Evolutionary conservation across 1,284 basidiomycete genomes (phyloP).

Genomic region (Rhodotorula sp.): DNA sequence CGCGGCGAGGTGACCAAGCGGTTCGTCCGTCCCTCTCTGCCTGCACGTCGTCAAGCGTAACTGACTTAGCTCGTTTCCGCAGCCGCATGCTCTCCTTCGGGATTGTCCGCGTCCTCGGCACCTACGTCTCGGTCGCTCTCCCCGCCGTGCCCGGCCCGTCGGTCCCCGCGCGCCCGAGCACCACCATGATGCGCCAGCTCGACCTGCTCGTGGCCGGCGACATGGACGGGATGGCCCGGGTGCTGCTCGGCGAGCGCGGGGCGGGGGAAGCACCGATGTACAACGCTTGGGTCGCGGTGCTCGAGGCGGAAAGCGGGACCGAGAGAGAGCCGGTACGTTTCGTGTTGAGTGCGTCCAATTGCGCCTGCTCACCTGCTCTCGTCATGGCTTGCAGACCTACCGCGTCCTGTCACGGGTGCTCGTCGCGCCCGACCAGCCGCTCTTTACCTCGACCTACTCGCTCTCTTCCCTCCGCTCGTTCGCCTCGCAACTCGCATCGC

Average conservation of each 20-base stretch:
- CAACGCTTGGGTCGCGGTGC: conserved; percentile 34
- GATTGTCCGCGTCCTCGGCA: conserved; percentile 36
- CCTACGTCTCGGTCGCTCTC: conserved; percentile 30
- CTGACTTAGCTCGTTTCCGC: not conserved
- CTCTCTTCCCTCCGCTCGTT: conserved; percentile 13
- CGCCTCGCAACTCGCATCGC: conserved; percentile 1
- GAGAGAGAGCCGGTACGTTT: conserved; percentile 14
- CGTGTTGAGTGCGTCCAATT: not conserved
- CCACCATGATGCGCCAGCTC: conserved; percentile 22
- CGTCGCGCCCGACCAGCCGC: conserved; percentile 1
- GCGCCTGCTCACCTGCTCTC: not conserved
- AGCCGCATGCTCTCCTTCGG: conserved; percentile 39
- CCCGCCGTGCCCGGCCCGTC: conserved; percentile 6
- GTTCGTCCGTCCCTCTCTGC: not conserved
- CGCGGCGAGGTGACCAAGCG: conserved; percentile 38
- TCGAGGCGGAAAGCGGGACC: conserved; percentile 7
- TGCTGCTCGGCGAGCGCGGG: not conserved
- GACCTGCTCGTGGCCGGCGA: conserved; percentile 33
- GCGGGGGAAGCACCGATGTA: conserved; percentile 5
- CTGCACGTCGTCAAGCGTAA: too few relatives aligned
- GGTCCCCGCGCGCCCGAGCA: conserved; percentile 18
- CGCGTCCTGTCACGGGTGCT: conserved; percentile 24
- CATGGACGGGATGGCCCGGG: conserved; percentile 31
- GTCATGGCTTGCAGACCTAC: conserved; percentile 8
- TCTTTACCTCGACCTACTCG: conserved; percentile 6